Conservation (phyloP, 306 rosid species). For the Malus orientalis region DNA sequence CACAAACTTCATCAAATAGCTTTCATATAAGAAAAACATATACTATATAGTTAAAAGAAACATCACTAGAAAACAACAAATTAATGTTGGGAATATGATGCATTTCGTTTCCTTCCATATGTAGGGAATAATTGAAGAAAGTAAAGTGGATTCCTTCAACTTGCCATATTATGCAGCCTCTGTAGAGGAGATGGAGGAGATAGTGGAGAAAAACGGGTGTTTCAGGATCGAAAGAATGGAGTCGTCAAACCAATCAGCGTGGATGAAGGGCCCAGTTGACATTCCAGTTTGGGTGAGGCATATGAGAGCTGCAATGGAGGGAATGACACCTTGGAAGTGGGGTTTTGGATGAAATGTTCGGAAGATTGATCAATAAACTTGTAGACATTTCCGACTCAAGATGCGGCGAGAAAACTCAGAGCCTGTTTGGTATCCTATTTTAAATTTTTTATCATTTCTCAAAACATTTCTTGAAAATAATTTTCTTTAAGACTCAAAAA, state of each 20-base stretch:
- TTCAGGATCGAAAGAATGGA: conserved; percentile 39
- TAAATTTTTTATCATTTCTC: no score
- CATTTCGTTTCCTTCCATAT: background rate
- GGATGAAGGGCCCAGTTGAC: conserved; percentile 25
- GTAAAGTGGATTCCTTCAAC: conserved; percentile 43
- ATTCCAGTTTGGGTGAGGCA: conserved; percentile 17
- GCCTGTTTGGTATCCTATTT: no score
- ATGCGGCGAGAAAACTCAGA: conserved; percentile 26
- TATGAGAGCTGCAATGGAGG: conserved; percentile 45
- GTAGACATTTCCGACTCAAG: background rate
- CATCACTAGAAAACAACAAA: no score
- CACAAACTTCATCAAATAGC: no score
- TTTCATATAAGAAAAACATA: no score
- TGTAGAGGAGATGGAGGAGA: conserved; percentile 30
- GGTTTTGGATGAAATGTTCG: conserved; percentile 28
- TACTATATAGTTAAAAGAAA: no score
- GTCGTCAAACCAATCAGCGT: conserved; percentile 27
- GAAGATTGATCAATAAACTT: conserved; percentile 13
- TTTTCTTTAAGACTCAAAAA: no score
- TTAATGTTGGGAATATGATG: no score
- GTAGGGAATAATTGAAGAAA: conserved; percentile 33
- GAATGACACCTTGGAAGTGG: conserved; percentile 22
- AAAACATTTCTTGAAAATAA: no score
- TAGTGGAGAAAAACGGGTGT: conserved; percentile 34
- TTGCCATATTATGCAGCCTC: conserved; percentile 37